A percentile compares a stretch with the other conserved stretches of the same genome.
These are phyloP conservation scores for Anacardium occidentale DNA, from an alignment of 345 rosid species.

Conservation along the genomic window DNA sequence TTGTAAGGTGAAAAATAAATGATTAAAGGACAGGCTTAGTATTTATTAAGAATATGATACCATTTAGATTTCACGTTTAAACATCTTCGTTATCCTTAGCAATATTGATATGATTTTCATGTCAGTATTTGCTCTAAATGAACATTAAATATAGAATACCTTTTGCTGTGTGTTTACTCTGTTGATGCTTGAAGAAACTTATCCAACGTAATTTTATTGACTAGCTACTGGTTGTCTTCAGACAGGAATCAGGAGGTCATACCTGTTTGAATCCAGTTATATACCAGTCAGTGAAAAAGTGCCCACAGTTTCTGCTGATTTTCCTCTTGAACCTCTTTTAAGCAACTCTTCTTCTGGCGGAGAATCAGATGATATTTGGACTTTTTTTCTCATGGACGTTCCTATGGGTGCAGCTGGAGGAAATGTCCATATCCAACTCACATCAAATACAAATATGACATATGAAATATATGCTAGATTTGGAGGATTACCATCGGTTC, in stretches of 20 bases:
- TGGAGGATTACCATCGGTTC: conserved; percentile 73
- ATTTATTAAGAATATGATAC: not conserved
- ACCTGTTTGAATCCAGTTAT: conserved; percentile 78
- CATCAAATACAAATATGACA: conserved; percentile 48
- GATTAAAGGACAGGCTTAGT: not conserved
- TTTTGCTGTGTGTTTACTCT: conserved; percentile 9
- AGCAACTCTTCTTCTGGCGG: conserved; percentile 58
- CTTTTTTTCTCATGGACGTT: conserved; percentile 68
- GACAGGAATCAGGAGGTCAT: conserved; percentile 66
- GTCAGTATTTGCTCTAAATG: conserved; percentile 8
- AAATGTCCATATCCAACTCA: conserved; percentile 66
- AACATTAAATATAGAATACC: not conserved
- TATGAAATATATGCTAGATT: conserved; percentile 75
- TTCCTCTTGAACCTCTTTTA: conserved; percentile 66
- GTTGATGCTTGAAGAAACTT: conserved; percentile 30
- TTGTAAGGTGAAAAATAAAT: not conserved
- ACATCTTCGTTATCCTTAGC: not conserved
- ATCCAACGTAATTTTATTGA: conserved; percentile 23
- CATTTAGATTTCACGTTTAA: conserved; percentile 1
- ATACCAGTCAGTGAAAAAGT: conserved; percentile 56
- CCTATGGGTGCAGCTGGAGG: conserved; percentile 95
- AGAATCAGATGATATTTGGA: conserved; percentile 56
- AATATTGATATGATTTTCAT: not conserved
- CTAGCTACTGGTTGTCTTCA: conserved; percentile 47
- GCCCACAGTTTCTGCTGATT: conserved; percentile 54